A percentile compares a stretch with the other conserved stretches of the same genome.
These are phyloP conservation scores for Schizochytrium sp. DNA, from an alignment of 108 stramenopile genomes.

Conservation along the genomic window DNA sequence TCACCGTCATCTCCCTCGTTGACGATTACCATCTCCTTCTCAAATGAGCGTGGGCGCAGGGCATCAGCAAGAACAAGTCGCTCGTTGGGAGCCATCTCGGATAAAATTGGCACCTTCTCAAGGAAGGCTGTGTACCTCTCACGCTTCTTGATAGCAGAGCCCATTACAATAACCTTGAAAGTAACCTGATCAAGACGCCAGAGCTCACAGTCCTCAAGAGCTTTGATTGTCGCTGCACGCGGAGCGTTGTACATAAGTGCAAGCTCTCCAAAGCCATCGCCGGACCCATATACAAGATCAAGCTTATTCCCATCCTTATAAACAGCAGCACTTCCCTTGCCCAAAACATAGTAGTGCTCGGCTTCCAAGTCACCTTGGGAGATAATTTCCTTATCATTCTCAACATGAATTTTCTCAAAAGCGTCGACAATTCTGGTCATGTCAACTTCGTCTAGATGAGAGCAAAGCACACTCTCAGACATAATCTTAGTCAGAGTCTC, in stretches of 20 bases:
- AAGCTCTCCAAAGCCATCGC: conserved; percentile 86
- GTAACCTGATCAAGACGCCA: conserved; percentile 63
- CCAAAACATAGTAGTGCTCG: conserved; percentile 39
- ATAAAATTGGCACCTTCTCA: conserved; percentile 42
- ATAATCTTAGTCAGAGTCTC: conserved; percentile 77
- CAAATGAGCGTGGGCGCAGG: conserved; percentile 69
- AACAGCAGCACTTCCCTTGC: not conserved
- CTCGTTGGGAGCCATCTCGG: conserved; percentile 2
- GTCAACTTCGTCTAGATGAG: not conserved
- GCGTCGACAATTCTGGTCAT: conserved; percentile 2
- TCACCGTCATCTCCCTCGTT: conserved; percentile 84
- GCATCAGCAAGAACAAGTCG: conserved; percentile 48
- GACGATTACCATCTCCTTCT: conserved; percentile 81
- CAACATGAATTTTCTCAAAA: not conserved
- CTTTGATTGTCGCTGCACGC: conserved; percentile 83
- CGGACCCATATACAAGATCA: conserved; percentile 30
- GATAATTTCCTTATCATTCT: conserved; percentile 13
- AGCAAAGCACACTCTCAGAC: conserved; percentile 77
- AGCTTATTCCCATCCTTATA: conserved; percentile 9
- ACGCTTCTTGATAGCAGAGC: conserved; percentile 34
- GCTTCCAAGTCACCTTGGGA: conserved; percentile 39
- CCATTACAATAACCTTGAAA: conserved; percentile 62
- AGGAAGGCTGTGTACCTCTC: conserved; percentile 14
- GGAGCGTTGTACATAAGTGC: conserved; percentile 92
- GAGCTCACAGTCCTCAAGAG: conserved; percentile 65